A percentile compares a stretch with the other conserved stretches of the same genome.
Evolutionary conservation across 495 filamentous ascomycete genomes (phyloP).

Genomic region (Chaetomium tenue): DNA sequence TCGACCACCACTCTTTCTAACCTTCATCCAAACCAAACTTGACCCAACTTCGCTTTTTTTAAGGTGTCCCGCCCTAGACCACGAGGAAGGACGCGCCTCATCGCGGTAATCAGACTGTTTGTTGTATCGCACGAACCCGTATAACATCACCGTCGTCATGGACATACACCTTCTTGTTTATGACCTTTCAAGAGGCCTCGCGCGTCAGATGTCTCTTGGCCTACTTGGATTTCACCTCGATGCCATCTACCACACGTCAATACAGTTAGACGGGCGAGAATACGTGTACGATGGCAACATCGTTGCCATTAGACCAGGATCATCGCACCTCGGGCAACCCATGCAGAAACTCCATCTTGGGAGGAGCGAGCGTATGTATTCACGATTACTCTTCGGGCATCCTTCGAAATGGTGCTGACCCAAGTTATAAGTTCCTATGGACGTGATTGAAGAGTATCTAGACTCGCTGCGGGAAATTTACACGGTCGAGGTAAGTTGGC

Average conservation of each 20-base stretch:
- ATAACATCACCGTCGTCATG: conserved; percentile 52
- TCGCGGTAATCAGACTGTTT: too few relatives aligned
- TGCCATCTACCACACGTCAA: conserved; percentile 87
- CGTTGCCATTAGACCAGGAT: conserved; percentile 73
- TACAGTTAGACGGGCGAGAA: conserved; percentile 69
- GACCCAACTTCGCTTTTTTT: neutral
- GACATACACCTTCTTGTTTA: conserved; percentile 91
- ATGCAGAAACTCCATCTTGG: conserved; percentile 76
- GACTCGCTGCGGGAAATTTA: conserved; percentile 80
- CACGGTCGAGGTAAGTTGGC: conserved; percentile 63
- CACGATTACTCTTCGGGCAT: neutral
- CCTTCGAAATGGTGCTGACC: neutral
- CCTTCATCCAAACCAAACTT: neutral
- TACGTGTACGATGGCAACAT: conserved; percentile 65
- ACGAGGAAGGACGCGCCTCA: neutral
- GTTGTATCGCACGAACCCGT: too few relatives aligned
- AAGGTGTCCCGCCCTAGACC: too few relatives aligned
- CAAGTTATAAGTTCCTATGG: conserved; percentile 57
- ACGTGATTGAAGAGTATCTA: conserved; percentile 86
- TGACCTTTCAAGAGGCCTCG: conserved; percentile 77
- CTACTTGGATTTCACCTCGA: conserved; percentile 75
- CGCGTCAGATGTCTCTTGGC: conserved; percentile 45
- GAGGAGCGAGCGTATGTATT: conserved; percentile 53
- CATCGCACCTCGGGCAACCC: conserved; percentile 80
- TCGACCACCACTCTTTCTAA: neutral